These are phyloP conservation scores for Gossypium australe DNA, from an alignment of 345 rosid species.

Conservation along the genomic window DNA sequence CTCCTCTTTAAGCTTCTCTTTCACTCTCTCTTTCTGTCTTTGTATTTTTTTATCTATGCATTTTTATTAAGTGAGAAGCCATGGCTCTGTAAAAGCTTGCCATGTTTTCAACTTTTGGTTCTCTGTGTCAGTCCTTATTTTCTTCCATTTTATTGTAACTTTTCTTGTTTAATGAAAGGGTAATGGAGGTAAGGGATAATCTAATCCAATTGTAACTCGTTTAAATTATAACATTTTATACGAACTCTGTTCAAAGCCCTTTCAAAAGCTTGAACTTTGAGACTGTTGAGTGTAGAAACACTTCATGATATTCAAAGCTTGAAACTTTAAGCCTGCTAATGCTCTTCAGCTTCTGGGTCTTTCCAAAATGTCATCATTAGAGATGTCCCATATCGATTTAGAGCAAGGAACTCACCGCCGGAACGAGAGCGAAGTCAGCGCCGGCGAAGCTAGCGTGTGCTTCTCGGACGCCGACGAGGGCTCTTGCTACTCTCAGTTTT, in stretches of 20 bases:
- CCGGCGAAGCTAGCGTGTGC: slow-evolving; percentile 37
- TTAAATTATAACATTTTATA: slow-evolving; percentile 22
- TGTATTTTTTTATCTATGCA: background rate
- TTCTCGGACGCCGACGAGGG: slow-evolving; percentile 88
- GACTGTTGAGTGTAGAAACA: background rate
- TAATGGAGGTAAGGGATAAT: slow-evolving; percentile 37
- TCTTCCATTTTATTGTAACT: background rate
- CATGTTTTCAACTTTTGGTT: background rate
- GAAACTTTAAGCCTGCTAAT: background rate
- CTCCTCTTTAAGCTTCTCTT: background rate
- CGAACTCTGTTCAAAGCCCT: background rate
- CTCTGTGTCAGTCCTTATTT: slow-evolving; percentile 1
- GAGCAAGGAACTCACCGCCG: slow-evolving; percentile 57
- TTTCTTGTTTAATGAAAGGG: slow-evolving; percentile 10
- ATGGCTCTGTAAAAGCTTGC: background rate
- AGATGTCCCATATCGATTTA: slow-evolving; percentile 51
- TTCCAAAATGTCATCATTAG: slow-evolving; percentile 21
- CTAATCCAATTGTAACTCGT: slow-evolving; percentile 37
- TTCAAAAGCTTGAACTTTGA: slow-evolving; percentile 14
- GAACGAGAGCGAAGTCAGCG: slow-evolving; percentile 34
- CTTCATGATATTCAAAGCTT: background rate
- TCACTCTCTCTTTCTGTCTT: background rate
- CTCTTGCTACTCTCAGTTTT: slow-evolving; percentile 83
- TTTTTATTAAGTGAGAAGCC: background rate
- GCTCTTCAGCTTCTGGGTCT: background rate